Conservation (phyloP, 805 yeast species). For the Zygotorulaspora florentina region DNA sequence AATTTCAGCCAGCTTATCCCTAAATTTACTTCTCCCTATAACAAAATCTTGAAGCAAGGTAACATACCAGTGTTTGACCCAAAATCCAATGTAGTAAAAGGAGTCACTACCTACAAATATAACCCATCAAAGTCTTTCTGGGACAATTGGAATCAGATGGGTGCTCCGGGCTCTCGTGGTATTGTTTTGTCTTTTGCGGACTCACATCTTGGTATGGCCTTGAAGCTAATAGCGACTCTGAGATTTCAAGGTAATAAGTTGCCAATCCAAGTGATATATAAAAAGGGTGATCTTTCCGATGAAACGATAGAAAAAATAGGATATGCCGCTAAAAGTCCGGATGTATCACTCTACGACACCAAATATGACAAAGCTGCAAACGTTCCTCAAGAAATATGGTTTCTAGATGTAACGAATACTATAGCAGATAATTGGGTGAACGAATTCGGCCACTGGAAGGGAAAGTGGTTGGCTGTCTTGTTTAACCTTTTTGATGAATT, state of each 20-base stretch:
- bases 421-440: slow-evolving; percentile 16
- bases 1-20: slow-evolving; percentile 19
- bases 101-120: slow-evolving; percentile 5
- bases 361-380: slow-evolving; percentile 4
- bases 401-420: slow-evolving; percentile 32
- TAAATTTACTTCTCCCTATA: slow-evolving; percentile 11
- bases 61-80: slow-evolving; percentile 6
- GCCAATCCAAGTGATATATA: slow-evolving; percentile 42
- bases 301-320: slow-evolving; percentile 33
- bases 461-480: slow-evolving; percentile 45
- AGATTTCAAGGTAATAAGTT: slow-evolving; percentile 35
- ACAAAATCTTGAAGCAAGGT: slow-evolving; percentile 11
- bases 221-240: slow-evolving; percentile 40
- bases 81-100: neutral
- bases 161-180: slow-evolving; percentile 17
- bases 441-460: slow-evolving; percentile 40
- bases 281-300: slow-evolving; percentile 36
- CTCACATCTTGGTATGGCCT: slow-evolving; percentile 28
- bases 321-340: slow-evolving; percentile 29
- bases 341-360: slow-evolving; percentile 6
- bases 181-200: slow-evolving; percentile 26
- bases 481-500: slow-evolving; percentile 49
- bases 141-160: slow-evolving; percentile 18
- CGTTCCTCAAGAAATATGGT: slow-evolving; percentile 39
- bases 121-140: slow-evolving; percentile 15